Percentiles rank a stretch among this genome's conserved stretches.
phyloP scores from a whole-genome alignment of 768 basidiomycete species.

The Tylopilus rubrobrunneus region DNA sequence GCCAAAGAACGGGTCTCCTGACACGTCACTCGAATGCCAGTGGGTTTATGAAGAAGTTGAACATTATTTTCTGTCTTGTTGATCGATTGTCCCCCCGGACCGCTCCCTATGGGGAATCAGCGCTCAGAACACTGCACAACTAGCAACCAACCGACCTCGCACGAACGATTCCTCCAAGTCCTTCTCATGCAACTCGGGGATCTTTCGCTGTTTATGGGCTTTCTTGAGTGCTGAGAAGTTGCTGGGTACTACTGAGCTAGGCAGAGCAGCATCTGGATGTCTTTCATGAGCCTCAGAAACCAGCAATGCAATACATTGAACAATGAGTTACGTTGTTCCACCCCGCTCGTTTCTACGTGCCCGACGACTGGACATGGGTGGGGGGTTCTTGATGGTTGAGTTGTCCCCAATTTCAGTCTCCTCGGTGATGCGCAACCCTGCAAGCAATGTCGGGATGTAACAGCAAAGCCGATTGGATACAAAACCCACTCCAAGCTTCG shows the following conservation, averaged over 20 bases:
- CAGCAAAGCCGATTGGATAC: neutral
- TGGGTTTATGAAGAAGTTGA: slow-evolving; percentile 84
- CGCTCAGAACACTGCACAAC: neutral
- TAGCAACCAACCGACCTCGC: slow-evolving; percentile 51
- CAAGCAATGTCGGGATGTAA: neutral
- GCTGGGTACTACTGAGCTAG: slow-evolving; percentile 29
- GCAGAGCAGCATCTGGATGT: slow-evolving; percentile 31
- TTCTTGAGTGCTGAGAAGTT: slow-evolving; percentile 71
- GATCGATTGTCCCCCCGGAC: slow-evolving; percentile 94
- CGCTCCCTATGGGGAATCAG: slow-evolving; percentile 57
- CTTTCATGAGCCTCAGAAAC: slow-evolving; percentile 26
- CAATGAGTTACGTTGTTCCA: slow-evolving; percentile 25
- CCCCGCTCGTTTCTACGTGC: slow-evolving; percentile 42
- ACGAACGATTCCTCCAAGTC: slow-evolving; percentile 89
- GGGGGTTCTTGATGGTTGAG: slow-evolving; percentile 65
- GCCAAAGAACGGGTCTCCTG: slow-evolving; percentile 85
- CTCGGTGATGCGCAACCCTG: slow-evolving; percentile 69
- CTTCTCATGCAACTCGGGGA: slow-evolving; percentile 69
- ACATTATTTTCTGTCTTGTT: slow-evolving; percentile 95
- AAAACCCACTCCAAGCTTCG: slow-evolving; percentile 56
- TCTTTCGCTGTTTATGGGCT: slow-evolving; percentile 56
- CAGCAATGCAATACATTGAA: slow-evolving; percentile 27
- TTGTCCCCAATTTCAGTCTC: slow-evolving; percentile 89
- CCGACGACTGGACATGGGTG: slow-evolving; percentile 42
- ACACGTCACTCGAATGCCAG: slow-evolving; percentile 80